Base-by-base conservation (phyloP, 495 filamentous ascomycete genomes). In the Melanomma pulvis-pyrius region DNA sequence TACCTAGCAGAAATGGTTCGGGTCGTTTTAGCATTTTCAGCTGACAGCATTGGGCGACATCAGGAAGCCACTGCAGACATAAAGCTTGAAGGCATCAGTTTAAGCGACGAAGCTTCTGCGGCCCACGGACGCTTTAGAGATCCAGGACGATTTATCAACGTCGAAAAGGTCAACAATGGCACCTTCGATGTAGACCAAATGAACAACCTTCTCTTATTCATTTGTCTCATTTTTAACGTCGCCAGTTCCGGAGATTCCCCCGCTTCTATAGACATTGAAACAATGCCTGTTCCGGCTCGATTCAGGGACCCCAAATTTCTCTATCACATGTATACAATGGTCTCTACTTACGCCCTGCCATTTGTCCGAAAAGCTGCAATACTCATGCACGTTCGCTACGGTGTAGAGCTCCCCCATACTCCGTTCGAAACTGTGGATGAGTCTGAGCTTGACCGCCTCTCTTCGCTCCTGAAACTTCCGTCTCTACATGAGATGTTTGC, bases 1-100 rank as follows among this genome's bases (percentile, higher is more conserved):
- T 97, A 96, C 73, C 82, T 96, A 39, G 91, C 91, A 28, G 93
- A 99, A 77, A 85, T 98, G 47, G 87, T 92, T 47, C 94, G 96
- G 77, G 89, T 92, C 2, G 78, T 83, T 46, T 65, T 88, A 26
- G 81, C 79, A 5, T 78, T 69, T 53, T 41, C 39, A 24, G 41
- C 29, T 11, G 61, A 61, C 11, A 30, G 21, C 8, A 48, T 11
- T 41, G 59, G 51, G n/a, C 24, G 30, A 26, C 26, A 47, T 30
- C 30, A 65, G n/a, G 61, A 50, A n/a, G 8, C 25, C 46, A 47
- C 46, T 36, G 26, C 25, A 30, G 5, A 15, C 15, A 49, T 22
- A 7, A 30, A 41, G 25, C 19, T 8, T 3, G 30, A 22, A 36
- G 29, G 11, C 30, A 25, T 24, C 13, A 50, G 21, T 8, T 8